Evolutionary conservation across 108 stramenopile species (phyloP).

Genomic region (Skeletonema tropicum): DNA sequence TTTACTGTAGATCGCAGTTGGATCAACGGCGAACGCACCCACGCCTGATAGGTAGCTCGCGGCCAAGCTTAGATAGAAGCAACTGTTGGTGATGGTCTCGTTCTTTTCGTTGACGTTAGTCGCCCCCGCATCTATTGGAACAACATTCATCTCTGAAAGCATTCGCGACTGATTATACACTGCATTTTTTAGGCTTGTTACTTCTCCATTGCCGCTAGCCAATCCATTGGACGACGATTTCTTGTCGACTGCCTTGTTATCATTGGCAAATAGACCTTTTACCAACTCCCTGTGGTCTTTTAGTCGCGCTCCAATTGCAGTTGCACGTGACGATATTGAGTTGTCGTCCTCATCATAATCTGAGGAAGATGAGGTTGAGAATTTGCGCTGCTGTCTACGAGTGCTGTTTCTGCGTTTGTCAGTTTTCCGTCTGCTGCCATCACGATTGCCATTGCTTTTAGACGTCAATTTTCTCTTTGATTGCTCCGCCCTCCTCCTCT

Average conservation of each 20-base stretch:
- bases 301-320: constrained; percentile 25
- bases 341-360: constrained; percentile 1
- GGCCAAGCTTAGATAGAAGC: constrained; percentile 54
- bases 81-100: constrained; percentile 42
- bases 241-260: constrained; percentile 2
- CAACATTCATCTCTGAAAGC: constrained; percentile 34
- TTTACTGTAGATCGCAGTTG: constrained; percentile 16
- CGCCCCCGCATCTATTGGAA: constrained; percentile 46
- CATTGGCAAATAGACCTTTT: constrained; percentile 37
- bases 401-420: background rate
- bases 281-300: constrained; percentile 43
- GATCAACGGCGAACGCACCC: constrained; percentile 38
- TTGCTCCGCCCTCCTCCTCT: constrained; percentile 21
- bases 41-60: constrained; percentile 43
- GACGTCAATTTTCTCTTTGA: background rate
- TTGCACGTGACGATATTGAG: constrained; percentile 12
- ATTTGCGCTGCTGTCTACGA: background rate
- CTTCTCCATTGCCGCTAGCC: constrained; percentile 19
- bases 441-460: background rate
- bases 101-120: constrained; percentile 48
- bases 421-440: background rate
- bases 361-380: background rate
- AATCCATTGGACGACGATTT: constrained; percentile 34
- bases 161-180: constrained; percentile 32
- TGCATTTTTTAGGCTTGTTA: constrained; percentile 32